phyloP scores from a whole-genome alignment of 2,329 filamentous ascomycete genomes.

The Calycina marina region DNA sequence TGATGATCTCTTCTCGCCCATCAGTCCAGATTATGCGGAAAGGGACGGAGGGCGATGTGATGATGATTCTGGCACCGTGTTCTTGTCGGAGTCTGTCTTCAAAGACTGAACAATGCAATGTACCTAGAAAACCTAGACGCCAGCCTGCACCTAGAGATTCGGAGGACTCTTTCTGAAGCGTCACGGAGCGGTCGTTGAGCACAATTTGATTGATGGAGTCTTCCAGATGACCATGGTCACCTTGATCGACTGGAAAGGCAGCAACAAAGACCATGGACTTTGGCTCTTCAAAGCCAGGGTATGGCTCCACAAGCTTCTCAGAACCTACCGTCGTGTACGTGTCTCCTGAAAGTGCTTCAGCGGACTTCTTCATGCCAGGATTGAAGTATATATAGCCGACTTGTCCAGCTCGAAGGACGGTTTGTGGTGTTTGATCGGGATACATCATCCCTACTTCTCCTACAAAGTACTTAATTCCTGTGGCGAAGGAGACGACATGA shows the following conservation, averaged over 20 bases:
- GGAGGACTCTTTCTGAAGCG: constrained; percentile 83
- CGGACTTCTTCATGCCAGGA: constrained; percentile 91
- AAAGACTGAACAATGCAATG: constrained; percentile 96
- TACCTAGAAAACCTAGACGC: constrained; percentile 90
- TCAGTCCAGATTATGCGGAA: constrained; percentile 71
- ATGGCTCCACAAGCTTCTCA: constrained; percentile 62
- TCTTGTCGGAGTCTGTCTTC: constrained; percentile 90
- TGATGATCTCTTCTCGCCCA: constrained; percentile 64
- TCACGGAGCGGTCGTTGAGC: constrained; percentile 90
- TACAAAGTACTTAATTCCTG: constrained; percentile 77
- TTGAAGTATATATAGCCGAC: constrained; percentile 97
- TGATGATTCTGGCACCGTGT: constrained; percentile 87
- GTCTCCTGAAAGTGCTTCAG: constrained; percentile 92
- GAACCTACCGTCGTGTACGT: constrained; percentile 76
- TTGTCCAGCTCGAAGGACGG: constrained; percentile 71
- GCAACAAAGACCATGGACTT: constrained; percentile 99
- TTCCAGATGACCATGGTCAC: constrained; percentile 72
- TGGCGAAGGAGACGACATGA: constrained; percentile 75
- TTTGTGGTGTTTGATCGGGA: constrained; percentile 71
- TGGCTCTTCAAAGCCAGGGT: constrained; percentile 89
- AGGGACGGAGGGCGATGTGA: constrained; percentile 89
- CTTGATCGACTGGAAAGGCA: constrained; percentile 84
- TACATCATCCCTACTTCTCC: constrained; percentile 97
- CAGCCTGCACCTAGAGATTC: constrained; percentile 89
- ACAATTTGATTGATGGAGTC: constrained; percentile 91